Base-by-base conservation (phyloP, 106 monocot species). In the Platanthera guangdongensis region DNA sequence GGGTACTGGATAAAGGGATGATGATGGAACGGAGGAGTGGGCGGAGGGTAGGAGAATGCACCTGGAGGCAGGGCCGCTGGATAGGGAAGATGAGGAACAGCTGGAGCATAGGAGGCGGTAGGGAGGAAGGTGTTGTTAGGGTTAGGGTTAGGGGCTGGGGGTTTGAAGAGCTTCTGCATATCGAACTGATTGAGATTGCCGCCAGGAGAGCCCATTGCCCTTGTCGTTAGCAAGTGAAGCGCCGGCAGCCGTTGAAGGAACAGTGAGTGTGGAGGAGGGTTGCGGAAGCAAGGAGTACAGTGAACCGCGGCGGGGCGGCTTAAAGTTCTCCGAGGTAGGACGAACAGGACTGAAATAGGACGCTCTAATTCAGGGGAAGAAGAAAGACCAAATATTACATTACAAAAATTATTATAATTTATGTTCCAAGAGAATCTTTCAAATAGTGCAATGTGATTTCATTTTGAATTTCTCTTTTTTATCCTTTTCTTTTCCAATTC, bases 181-280 rank as follows among this genome's bases (percentile, higher is more conserved):
- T 78, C 78, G 50, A 78, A 50, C 53, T 78, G 78, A 65, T 78
- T 78, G 18, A 69, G 87, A 78, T 85, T 94, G 51, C 92, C 84
- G 50, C 88, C 60, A 4, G 85, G 76, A 10, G 87, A 92, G 10
- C 89, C 87, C 95, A 95, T 90, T 46, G 22, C 25, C 46, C 72
- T 32, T 3, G 70, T 71, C n/a, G 65, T 15, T 54, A 62, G 9
- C 7, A 9, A n/a, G 54, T 8, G 15, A 12, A 14, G 54, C 69
- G 69, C 28, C 50, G 52, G 16, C 8, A 45, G 47, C 4, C 30
- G 9, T n/a, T 9, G 48, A 14, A 22, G 13, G 8, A 50, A 12
- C 47, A 4, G 65, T 32, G 65, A 21, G 25, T 53, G 52, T 13
- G 3, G 6, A 64, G 8, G 28, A 62, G 64, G 28, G 25, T 25